phyloP scores from a whole-genome alignment of 768 basidiomycete genomes.

The Serendipita sp. region DNA sequence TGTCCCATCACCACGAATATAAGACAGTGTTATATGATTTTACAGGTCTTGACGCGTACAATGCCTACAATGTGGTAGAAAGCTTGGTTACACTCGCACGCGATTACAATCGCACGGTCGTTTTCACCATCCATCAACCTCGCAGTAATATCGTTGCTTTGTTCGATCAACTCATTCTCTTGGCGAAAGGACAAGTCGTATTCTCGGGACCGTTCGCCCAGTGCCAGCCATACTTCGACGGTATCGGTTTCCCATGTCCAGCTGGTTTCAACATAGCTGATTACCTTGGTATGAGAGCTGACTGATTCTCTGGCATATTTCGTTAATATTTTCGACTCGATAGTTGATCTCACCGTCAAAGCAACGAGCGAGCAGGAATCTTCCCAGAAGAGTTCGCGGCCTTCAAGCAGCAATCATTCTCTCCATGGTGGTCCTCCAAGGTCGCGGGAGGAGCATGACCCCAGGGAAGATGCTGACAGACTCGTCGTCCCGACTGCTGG shows the following conservation, averaged over 20 bases:
- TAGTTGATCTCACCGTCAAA: constrained; percentile 32
- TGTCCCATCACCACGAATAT: constrained; percentile 15
- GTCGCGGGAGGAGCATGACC: constrained; percentile 24
- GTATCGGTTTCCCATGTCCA: constrained; percentile 73
- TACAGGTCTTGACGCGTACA: constrained; percentile 81
- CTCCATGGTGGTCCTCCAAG: background rate
- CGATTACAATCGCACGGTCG: constrained; percentile 83
- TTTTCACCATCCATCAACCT: constrained; percentile 98
- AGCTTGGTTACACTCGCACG: constrained; percentile 70
- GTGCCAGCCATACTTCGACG: constrained; percentile 68
- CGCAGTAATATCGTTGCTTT: constrained; percentile 93
- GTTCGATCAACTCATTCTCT: constrained; percentile 80
- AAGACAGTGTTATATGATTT: constrained; percentile 8
- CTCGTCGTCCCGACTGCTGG: constrained; percentile 20
- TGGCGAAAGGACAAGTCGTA: constrained; percentile 70
- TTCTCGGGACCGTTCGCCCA: constrained; percentile 66
- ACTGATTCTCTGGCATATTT: constrained; percentile 5
- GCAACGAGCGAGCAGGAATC: constrained; percentile 25
- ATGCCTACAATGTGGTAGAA: constrained; percentile 89
- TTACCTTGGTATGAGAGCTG: constrained; percentile 58
- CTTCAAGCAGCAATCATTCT: constrained; percentile 8
- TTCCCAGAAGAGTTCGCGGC: constrained; percentile 16
- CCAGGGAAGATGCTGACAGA: constrained; percentile 55
- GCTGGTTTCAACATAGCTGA: constrained; percentile 95
- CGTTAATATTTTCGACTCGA: background rate